Percentiles rank a stretch among this genome's conserved stretches.
phyloP scores from a whole-genome alignment of 352 stramenopile genomes.

The Phytophthora tubulina region DNA sequence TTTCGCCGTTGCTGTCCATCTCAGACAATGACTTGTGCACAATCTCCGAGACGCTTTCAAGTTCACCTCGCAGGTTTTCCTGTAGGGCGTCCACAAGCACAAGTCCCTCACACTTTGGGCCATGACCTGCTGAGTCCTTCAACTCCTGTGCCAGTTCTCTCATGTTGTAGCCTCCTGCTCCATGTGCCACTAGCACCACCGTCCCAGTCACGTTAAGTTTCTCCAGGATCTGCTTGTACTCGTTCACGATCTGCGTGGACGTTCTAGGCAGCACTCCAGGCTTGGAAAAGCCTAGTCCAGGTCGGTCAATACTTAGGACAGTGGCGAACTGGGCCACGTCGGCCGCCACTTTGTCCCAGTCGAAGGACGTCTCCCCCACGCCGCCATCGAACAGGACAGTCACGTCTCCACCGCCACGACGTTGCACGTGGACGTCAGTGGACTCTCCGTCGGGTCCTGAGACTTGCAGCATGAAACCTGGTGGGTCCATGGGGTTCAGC shows the following conservation, averaged over 20 bases:
- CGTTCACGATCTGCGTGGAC: conserved; percentile 62
- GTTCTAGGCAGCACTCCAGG: conserved; percentile 57
- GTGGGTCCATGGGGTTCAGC: conserved; percentile 59
- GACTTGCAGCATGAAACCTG: conserved; percentile 64
- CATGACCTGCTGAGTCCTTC: conserved; percentile 17
- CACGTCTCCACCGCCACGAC: conserved; percentile 54
- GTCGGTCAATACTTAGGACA: conserved; percentile 75
- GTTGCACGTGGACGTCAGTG: conserved; percentile 65
- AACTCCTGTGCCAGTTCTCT: conserved; percentile 64
- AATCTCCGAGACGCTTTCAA: conserved; percentile 71
- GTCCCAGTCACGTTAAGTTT: conserved; percentile 64
- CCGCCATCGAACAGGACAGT: conserved; percentile 79
- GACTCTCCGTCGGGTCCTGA: conserved; percentile 44
- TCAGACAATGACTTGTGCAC: conserved; percentile 60
- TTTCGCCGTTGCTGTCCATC: conserved; percentile 75
- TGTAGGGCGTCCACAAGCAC: conserved; percentile 81
- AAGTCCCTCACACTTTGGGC: conserved; percentile 59
- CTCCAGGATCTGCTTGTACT: conserved; percentile 73
- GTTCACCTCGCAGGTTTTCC: conserved; percentile 65
- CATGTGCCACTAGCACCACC: conserved; percentile 77
- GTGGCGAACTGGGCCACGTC: conserved; percentile 61
- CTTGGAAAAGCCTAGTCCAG: conserved; percentile 78
- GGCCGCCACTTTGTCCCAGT: conserved; percentile 80
- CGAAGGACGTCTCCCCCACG: conserved; percentile 86
- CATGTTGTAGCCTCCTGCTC: conserved; percentile 87